A percentile compares a stretch with the other conserved stretches of the same genome.
Conservation (phyloP, 1,284 basidiomycete genomes). For the Melanopsichium pennsylvanicum region DNA sequence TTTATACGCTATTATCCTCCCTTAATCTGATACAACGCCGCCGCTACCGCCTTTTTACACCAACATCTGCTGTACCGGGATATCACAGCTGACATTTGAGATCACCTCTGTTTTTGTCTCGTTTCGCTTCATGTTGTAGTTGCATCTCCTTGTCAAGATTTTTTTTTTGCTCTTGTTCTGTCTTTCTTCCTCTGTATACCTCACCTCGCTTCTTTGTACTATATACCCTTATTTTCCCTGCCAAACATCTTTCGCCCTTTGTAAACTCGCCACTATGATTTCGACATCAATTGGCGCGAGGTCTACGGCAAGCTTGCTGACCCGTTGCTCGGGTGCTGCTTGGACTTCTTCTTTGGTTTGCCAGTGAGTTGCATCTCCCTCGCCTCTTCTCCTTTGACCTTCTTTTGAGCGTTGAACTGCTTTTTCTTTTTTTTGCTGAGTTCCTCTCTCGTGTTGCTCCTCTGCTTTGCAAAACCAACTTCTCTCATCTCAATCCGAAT, state of each 20-base stretch:
- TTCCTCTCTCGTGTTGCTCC: too few relatives aligned
- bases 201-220: slow-evolving; percentile 34
- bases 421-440: too few relatives aligned
- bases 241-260: too few relatives aligned
- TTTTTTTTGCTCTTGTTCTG: not conserved
- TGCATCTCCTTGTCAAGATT: too few relatives aligned
- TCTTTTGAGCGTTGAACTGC: too few relatives aligned
- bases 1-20: slow-evolving; percentile 54
- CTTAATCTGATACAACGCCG: slow-evolving; percentile 38
- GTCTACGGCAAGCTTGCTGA: slow-evolving; percentile 4
- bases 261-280: not conserved
- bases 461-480: too few relatives aligned
- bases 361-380: slow-evolving; percentile 25
- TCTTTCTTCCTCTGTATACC: not conserved
- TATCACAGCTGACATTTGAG: not conserved
- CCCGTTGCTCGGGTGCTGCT: slow-evolving; percentile 3
- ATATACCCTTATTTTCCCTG: too few relatives aligned
- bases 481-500: too few relatives aligned
- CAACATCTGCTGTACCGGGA: not conserved
- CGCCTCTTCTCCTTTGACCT: not conserved
- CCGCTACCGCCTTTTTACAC: not conserved
- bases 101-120: slow-evolving; percentile 1
- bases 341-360: slow-evolving; percentile 23
- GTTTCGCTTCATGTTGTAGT: too few relatives aligned
- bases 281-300: slow-evolving; percentile 2